Percentiles rank a stretch among this genome's conserved stretches.
Evolutionary conservation across 805 yeast genomes (phyloP).

Genomic region (Candida boidinii): DNA sequence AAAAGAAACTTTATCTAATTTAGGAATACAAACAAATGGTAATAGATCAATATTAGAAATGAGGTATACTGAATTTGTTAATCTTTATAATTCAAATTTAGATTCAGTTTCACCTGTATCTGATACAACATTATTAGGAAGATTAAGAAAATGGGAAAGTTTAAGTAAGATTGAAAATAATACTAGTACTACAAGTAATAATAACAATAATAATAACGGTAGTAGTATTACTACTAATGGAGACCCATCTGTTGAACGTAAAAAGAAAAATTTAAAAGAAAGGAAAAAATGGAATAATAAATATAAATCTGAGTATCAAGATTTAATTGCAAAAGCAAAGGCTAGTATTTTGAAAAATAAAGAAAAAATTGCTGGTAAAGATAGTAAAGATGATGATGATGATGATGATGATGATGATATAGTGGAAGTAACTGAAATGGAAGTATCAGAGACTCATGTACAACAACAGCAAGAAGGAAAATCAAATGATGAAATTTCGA

Average conservation of each 20-base stretch:
- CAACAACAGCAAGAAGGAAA: no score
- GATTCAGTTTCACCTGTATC: conserved; percentile 62
- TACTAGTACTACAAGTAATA: conserved; percentile 1
- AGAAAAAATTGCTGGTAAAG: no score
- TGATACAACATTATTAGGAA: conserved; percentile 44
- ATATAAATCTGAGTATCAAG: conserved; percentile 15
- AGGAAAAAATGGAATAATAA: conserved; percentile 14
- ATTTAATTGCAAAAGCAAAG: conserved; percentile 18
- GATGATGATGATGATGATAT: not conserved
- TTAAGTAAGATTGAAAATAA: conserved; percentile 13
- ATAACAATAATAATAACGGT: no score
- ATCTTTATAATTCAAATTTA: conserved; percentile 72
- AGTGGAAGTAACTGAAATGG: no score
- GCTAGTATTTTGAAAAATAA: no score
- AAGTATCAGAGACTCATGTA: no score
- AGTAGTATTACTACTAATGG: conserved; percentile 16
- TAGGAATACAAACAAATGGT: conserved; percentile 56
- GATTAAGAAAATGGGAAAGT: conserved; percentile 62
- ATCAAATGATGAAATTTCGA: no score
- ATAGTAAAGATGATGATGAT: not conserved
- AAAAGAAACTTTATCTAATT: conserved; percentile 45
- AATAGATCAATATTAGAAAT: conserved; percentile 53
- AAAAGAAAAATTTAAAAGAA: conserved; percentile 21
- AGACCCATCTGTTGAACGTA: conserved; percentile 16
- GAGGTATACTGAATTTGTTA: conserved; percentile 70